These are phyloP conservation scores for Wickerhamomyces strasburgensis DNA, from an alignment of 805 yeast species.

Conservation along the genomic window DNA sequence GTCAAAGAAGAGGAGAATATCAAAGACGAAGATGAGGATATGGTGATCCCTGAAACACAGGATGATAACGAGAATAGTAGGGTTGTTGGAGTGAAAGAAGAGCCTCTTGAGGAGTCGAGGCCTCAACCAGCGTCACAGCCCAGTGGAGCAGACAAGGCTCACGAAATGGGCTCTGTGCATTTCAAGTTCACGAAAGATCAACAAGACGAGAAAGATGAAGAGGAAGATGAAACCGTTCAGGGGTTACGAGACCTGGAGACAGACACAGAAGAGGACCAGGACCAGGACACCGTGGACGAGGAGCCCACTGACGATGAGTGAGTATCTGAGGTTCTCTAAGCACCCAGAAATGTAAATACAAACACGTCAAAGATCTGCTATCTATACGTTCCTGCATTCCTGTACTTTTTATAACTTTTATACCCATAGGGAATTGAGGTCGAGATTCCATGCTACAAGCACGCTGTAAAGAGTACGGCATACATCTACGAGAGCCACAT, in stretches of 20 bases:
- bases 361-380: too few relatives aligned
- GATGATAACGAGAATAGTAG: constrained; percentile 10
- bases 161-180: too few relatives aligned
- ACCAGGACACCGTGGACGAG: background rate
- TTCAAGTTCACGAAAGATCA: constrained; percentile 1
- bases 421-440: too few relatives aligned
- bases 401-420: too few relatives aligned
- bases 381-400: too few relatives aligned
- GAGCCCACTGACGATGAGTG: background rate
- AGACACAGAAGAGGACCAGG: constrained; percentile 6
- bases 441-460: too few relatives aligned
- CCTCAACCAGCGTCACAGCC: too few relatives aligned
- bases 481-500: too few relatives aligned
- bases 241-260: constrained; percentile 1
- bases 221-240: constrained; percentile 3
- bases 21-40: constrained; percentile 1
- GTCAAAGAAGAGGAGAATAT: constrained; percentile 1
- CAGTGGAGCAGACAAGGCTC: too few relatives aligned
- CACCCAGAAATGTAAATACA: too few relatives aligned
- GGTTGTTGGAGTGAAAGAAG: constrained; percentile 5
- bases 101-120: too few relatives aligned
- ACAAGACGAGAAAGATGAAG: constrained; percentile 7
- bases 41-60: constrained; percentile 3
- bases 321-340: background rate
- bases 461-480: too few relatives aligned